Evolutionary conservation across 1,284 basidiomycete genomes (phyloP).

Genomic region (Puccinia coronata): DNA sequence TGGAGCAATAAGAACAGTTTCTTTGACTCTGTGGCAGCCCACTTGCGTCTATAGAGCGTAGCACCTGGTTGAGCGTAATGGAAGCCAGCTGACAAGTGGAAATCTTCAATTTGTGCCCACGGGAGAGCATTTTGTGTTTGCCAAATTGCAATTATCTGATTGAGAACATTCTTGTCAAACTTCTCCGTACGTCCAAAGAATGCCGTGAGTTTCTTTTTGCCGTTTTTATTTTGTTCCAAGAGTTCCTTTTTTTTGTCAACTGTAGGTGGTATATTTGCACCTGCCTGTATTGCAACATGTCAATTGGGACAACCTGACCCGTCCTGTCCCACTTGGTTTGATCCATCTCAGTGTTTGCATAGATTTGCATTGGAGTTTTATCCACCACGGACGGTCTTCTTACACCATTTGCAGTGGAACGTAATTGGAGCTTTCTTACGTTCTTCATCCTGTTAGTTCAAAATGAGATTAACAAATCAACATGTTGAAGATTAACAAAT

Average conservation of each 20-base stretch:
- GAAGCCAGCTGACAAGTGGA: constrained; percentile 11
- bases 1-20: not conserved
- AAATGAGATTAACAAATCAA: too few species aligned
- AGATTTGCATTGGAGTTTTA: constrained; percentile 14
- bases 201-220: not conserved
- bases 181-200: constrained; percentile 13
- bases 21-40: constrained; percentile 17
- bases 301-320: constrained; percentile 25
- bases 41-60: constrained; percentile 2
- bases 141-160: constrained; percentile 28
- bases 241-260: not conserved
- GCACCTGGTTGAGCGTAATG: constrained; percentile 13
- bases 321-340: constrained; percentile 18
- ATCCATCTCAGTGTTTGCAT: constrained; percentile 15
- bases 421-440: constrained; percentile 9
- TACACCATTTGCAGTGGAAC: constrained; percentile 26
- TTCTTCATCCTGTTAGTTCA: constrained; percentile 6
- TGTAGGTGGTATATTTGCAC: constrained; percentile 1
- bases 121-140: constrained; percentile 24
- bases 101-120: constrained; percentile 19
- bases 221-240: not conserved
- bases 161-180: too few species aligned
- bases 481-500: too few species aligned
- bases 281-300: constrained; percentile 9
- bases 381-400: constrained; percentile 22